These are phyloP conservation scores for Jaltomata sinuosa DNA, from an alignment of 257 asterid genomes.

Conservation along the genomic window DNA sequence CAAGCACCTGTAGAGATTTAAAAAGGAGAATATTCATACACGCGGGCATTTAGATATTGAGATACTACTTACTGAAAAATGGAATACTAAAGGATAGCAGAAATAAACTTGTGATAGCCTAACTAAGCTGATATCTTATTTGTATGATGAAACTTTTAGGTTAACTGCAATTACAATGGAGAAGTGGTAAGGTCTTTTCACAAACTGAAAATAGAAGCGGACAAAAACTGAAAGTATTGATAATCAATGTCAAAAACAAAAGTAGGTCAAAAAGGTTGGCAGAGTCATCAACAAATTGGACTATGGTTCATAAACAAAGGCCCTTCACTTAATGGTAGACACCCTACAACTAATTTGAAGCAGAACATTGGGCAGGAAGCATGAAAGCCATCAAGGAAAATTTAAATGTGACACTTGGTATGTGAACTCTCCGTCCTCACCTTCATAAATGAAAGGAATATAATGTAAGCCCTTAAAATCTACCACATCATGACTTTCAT, in stretches of 20 bases:
- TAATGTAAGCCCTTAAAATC: not conserved
- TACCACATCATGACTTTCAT: not conserved
- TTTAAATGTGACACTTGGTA: not conserved
- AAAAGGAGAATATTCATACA: not conserved
- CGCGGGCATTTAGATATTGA: not conserved
- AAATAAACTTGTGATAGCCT: not conserved
- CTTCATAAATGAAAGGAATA: not conserved
- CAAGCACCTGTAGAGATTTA: constrained; percentile 46
- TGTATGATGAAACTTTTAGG: not conserved
- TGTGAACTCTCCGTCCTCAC: not conserved
- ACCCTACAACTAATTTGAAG: not conserved
- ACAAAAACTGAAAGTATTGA: not conserved
- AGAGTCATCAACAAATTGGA: not conserved
- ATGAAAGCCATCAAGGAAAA: not conserved
- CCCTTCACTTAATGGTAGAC: not conserved
- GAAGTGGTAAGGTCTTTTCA: not conserved
- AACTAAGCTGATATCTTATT: not conserved
- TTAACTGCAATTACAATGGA: not conserved
- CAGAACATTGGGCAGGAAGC: not conserved
- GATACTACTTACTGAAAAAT: not conserved
- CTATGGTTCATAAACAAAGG: not conserved
- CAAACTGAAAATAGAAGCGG: not conserved
- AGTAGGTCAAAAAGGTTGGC: not conserved
- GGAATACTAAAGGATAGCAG: not conserved
- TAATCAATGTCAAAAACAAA: not conserved